Conservation (phyloP, 192 early-diverging fungal genomes). For the Umbelopsis ramanniana region DNA sequence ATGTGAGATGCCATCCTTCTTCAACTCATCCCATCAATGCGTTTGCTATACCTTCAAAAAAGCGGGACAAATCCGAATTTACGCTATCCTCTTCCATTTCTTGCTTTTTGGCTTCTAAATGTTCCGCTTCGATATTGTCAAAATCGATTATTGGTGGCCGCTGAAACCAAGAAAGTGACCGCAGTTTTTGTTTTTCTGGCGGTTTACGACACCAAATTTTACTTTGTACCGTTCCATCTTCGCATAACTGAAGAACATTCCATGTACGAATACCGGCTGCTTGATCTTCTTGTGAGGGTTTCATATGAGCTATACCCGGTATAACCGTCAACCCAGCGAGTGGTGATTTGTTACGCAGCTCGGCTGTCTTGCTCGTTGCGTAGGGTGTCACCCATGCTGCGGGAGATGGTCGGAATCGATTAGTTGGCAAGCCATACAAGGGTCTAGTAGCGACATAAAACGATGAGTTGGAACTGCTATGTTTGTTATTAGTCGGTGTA, state of each 20-base stretch:
- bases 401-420: not conserved
- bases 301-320: not conserved
- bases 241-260: not conserved
- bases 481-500: not conserved
- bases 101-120: not conserved
- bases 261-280: not conserved
- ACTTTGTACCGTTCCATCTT: not conserved
- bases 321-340: not conserved
- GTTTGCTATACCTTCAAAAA: not conserved
- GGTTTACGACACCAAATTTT: not conserved
- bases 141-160: not conserved
- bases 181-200: not conserved
- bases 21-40: not conserved
- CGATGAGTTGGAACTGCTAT: not conserved
- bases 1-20: not conserved
- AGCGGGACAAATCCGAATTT: not conserved
- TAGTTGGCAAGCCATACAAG: slow-evolving; percentile 2
- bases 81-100: not conserved
- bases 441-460: not conserved
- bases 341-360: not conserved
- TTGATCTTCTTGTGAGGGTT: not conserved
- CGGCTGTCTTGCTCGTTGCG: not conserved
- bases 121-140: not conserved
- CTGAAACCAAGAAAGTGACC: not conserved
- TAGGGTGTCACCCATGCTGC: slow-evolving; percentile 6